A percentile compares a stretch with the other conserved stretches of the same genome.
These are phyloP conservation scores for Salix suchowensis DNA, from an alignment of 345 rosid genomes.

Conservation along the genomic window DNA sequence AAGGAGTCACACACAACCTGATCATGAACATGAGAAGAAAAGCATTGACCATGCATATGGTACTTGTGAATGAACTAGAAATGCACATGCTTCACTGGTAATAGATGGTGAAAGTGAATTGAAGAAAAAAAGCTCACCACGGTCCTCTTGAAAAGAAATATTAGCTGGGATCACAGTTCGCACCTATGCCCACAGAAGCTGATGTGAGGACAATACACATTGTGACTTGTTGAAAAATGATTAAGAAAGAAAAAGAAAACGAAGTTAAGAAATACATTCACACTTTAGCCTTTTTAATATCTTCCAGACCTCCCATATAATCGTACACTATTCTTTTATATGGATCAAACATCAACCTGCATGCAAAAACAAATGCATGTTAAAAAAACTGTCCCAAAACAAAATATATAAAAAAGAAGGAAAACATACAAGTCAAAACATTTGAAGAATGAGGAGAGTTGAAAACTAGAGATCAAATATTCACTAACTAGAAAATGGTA, in stretches of 20 bases:
- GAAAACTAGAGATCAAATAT: background rate
- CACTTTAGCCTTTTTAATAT: slow-evolving; percentile 88
- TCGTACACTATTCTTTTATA: slow-evolving; percentile 74
- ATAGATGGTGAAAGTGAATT: background rate
- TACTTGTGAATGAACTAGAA: background rate
- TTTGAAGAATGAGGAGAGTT: background rate
- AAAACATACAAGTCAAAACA: background rate
- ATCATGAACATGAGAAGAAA: background rate
- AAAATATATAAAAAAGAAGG: background rate
- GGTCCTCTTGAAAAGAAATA: slow-evolving; percentile 55
- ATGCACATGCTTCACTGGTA: background rate
- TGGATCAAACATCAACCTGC: slow-evolving; percentile 94
- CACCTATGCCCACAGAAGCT: slow-evolving; percentile 37
- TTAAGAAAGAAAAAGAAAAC: slow-evolving; percentile 10
- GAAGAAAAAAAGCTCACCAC: slow-evolving; percentile 20
- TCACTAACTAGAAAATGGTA: background rate
- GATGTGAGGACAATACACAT: slow-evolving; percentile 2
- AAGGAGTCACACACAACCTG: background rate
- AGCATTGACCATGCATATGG: background rate
- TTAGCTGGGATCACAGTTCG: slow-evolving; percentile 56
- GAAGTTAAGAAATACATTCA: slow-evolving; percentile 47
- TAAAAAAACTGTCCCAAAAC: background rate
- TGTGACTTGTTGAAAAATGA: slow-evolving; percentile 9
- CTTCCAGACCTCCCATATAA: slow-evolving; percentile 87
- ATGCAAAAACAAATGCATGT: slow-evolving; percentile 14